phyloP scores from a whole-genome alignment of 768 basidiomycete species.

The Coprinellus micaceus region DNA sequence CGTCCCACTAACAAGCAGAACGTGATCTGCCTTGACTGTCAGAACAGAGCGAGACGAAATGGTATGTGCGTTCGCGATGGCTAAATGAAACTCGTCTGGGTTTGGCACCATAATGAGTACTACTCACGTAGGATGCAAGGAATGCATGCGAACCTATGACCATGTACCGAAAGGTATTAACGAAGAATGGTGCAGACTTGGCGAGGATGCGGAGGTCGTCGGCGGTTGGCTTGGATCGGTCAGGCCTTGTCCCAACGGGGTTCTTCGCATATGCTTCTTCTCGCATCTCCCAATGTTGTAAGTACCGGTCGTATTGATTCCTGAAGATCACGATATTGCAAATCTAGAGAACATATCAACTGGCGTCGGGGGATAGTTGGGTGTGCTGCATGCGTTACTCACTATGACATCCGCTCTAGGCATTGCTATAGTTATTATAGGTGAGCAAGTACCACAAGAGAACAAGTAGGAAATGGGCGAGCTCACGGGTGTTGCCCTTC shows the following conservation, averaged over 20 bases:
- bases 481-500: not conserved
- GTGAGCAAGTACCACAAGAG: too few relatives aligned
- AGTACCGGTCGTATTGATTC: not conserved
- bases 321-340: not conserved
- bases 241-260: not conserved
- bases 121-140: not conserved
- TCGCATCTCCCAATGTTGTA: not conserved
- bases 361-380: not conserved
- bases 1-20: conserved; percentile 2
- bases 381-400: not conserved
- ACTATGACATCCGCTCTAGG: not conserved
- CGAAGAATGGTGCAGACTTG: not conserved
- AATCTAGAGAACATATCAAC: not conserved
- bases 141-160: not conserved
- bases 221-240: not conserved
- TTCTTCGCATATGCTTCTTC: not conserved
- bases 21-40: not conserved
- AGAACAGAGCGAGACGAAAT: not conserved
- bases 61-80: not conserved
- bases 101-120: not conserved
- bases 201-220: not conserved
- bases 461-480: not conserved
- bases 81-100: not conserved
- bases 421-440: not conserved
- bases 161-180: not conserved